Conservation (phyloP, 495 filamentous ascomycete species). For the Mycothermus thermophilus region DNA sequence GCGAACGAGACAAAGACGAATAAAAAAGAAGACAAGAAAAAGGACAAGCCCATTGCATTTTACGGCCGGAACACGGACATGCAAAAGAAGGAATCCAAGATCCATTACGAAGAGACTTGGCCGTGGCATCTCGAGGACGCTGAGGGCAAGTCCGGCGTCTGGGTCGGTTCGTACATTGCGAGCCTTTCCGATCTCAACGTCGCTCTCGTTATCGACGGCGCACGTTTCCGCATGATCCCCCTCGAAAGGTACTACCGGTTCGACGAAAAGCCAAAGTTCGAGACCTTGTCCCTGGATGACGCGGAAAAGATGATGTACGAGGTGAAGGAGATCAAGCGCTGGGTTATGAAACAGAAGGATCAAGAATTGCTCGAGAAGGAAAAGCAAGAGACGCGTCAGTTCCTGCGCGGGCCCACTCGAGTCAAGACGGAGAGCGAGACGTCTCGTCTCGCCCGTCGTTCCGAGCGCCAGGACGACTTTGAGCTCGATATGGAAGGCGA, state of each 20-base stretch:
- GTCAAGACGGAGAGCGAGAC: slow-evolving; percentile 42
- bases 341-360: slow-evolving; percentile 58
- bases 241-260: slow-evolving; percentile 95
- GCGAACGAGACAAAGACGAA: slow-evolving; percentile 35
- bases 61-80: slow-evolving; percentile 43
- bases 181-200: slow-evolving; percentile 64
- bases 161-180: slow-evolving; percentile 81
- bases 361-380: slow-evolving; percentile 40
- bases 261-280: slow-evolving; percentile 66
- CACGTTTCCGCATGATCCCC: slow-evolving; percentile 71
- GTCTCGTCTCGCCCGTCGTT: slow-evolving; percentile 33
- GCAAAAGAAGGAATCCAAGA: slow-evolving; percentile 58
- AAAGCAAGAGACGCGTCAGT: slow-evolving; percentile 32
- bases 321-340: slow-evolving; percentile 36
- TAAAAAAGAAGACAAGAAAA: slow-evolving; percentile 59
- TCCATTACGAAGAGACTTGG: slow-evolving; percentile 86
- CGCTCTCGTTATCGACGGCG: slow-evolving; percentile 54
- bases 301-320: slow-evolving; percentile 64
- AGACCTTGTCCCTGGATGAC: slow-evolving; percentile 66
- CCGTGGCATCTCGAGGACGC: slow-evolving; percentile 97
- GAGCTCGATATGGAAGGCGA: slow-evolving; percentile 45
- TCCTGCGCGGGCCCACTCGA: slow-evolving; percentile 28
- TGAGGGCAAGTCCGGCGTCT: slow-evolving; percentile 71
- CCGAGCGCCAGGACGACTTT: slow-evolving; percentile 42
- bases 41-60: slow-evolving; percentile 59